These are phyloP conservation scores for Camelina laxa DNA, from an alignment of 345 rosid species.

Conservation along the genomic window DNA sequence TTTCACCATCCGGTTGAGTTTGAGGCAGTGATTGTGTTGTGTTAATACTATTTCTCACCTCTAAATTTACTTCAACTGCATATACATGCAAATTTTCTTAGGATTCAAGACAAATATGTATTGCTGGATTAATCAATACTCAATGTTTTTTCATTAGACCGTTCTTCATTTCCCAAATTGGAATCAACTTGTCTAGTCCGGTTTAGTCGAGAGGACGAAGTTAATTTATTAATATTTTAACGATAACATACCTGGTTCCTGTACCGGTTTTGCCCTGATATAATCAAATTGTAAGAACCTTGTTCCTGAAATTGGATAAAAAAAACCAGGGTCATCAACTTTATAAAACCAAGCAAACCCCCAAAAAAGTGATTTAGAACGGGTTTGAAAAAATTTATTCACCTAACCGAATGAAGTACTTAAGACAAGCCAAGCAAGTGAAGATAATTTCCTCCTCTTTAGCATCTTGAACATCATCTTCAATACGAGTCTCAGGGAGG, in stretches of 20 bases:
- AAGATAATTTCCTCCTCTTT: conserved; percentile 42
- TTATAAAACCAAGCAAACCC: not conserved
- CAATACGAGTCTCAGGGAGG: not conserved
- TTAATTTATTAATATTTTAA: too few species aligned
- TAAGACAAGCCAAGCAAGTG: conserved; percentile 74
- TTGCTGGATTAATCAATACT: not conserved
- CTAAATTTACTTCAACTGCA: conserved; percentile 18
- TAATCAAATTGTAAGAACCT: conserved; percentile 34
- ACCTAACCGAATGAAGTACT: conserved; percentile 67
- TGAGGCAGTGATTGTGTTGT: conserved; percentile 15
- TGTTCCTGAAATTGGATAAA: conserved; percentile 31
- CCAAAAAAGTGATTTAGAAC: not conserved
- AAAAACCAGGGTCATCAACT: conserved; percentile 10
- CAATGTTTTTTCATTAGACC: not conserved
- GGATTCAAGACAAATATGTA: not conserved
- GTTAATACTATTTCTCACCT: not conserved
- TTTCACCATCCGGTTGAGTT: conserved; percentile 9
- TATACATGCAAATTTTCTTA: not conserved
- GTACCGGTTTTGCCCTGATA: conserved; percentile 17
- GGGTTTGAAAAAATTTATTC: conserved; percentile 1
- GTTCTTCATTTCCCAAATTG: not conserved
- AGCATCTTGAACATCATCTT: conserved; percentile 25
- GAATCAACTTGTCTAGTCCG: conserved; percentile 1
- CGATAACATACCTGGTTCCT: conserved; percentile 33
- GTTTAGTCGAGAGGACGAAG: not conserved